Evolutionary conservation across 2,329 filamentous ascomycete genomes (phyloP), one percentile per base, ranked within the genome.

Genomic region (Pseudogymnoascus sp.): DNA sequence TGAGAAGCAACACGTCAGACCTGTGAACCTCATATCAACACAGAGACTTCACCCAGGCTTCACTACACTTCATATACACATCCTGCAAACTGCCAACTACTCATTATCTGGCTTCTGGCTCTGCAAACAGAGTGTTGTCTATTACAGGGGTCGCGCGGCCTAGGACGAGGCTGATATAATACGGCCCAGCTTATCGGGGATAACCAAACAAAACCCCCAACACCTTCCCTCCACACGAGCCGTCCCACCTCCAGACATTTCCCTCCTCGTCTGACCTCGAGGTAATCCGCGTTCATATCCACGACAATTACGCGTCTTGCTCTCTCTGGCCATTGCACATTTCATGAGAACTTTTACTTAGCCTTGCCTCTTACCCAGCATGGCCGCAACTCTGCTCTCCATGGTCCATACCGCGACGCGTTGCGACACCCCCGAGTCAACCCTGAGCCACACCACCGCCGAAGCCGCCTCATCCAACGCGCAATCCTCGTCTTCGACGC

Each of bases 401-500:
- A 52, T 52, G 45, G 45, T 52, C 45, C 8, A 31, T 19, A 52
- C 45, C 45, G 45, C 45, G 45, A 52, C 45, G 45, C 45, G 45
- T 52, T 52, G 45, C 45, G 45, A 52, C 45, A 52, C 62, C 14
- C 21, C 67, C 19, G 68, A 70, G 39, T 72, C 71, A 8, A 61
- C 67, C 23, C 45, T 66, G 10, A 72, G 70, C 59, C 60, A 63
- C 35, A 66, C 68, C 45, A 71, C 70, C 26, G 69, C 68, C 63
- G 70, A 71, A 55, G 63, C 65, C 35, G 26, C 64, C 39, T 63
- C 66, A 31, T 66, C 68, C n/a, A 68, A 69, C 61, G 63, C 66
- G 61, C 66, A 66, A 62, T 70, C 69, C 38, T 72, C 70, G 26
- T 71, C 69, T 8, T 87, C 83, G 19, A 89, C 87, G 63, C 86